These are phyloP conservation scores for Euphorbia celastroides DNA, from an alignment of 441 rosid genomes.

Conservation along the genomic window DNA sequence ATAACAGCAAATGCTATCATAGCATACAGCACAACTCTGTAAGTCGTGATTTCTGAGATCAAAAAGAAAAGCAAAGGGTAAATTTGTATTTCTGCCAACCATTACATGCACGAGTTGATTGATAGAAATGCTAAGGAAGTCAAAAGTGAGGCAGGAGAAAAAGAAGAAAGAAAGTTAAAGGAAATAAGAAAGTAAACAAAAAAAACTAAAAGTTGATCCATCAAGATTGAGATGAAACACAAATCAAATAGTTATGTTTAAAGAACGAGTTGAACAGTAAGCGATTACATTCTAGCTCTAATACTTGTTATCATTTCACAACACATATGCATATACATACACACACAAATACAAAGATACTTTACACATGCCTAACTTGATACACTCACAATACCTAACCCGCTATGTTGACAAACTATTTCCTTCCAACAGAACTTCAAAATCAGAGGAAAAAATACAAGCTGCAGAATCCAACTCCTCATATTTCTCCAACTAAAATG, in stretches of 20 bases:
- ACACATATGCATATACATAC: too few species aligned
- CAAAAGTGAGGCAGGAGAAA: neutral
- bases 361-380: too few species aligned
- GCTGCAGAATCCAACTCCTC: neutral
- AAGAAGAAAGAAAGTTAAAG: neutral
- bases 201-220: neutral
- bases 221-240: slow-evolving; percentile 4
- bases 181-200: neutral
- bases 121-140: neutral
- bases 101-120: neutral
- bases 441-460: neutral
- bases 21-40: slow-evolving; percentile 41
- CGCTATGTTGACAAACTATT: too few species aligned
- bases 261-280: too few species aligned
- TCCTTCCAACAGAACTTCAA: neutral
- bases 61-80: slow-evolving; percentile 11
- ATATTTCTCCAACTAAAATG: neutral
- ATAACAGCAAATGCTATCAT: slow-evolving; percentile 71
- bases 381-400: too few species aligned
- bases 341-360: too few species aligned
- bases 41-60: slow-evolving; percentile 51
- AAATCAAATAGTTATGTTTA: neutral
- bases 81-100: neutral
- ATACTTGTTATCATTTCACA: too few species aligned
- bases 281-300: too few species aligned